Base-by-base conservation (phyloP, 202 grass and related monocot genomes). In the Hordeum pubiflorum region DNA sequence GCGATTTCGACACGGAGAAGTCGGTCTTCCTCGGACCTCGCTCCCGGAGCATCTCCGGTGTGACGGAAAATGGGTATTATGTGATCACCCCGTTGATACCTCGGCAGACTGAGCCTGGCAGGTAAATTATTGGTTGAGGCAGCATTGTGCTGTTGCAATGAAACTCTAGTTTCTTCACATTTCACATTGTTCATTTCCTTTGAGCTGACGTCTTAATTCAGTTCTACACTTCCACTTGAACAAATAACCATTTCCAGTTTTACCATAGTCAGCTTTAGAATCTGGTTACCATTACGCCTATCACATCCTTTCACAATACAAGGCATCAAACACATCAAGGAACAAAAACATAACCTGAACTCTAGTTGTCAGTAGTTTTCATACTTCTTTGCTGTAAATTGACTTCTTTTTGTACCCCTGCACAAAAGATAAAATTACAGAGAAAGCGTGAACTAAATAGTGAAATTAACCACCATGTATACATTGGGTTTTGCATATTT, bases 61-160 rank as follows among this genome's bases (percentile, higher is more conserved):
- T 99, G 41, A 91, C 85, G 0, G 92, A 99, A 87, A 93, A 99
- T 76, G 92, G 96, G 37, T 99, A 91, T 84, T 99, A 91, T 91
- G 84, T 99, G 60, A 93, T 99, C 64, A 96, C 91, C 40, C 89
- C 92, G 18, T 88, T 96, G 50, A 78, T 87, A 84, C 87, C 91
- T 69, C 82, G 87, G 74, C 37, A 37, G 54, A 65, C 66, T 59
- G 78, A 78, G 63, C 62, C 72, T 21, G 69, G 58, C 75, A 94
- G 90, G 94, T 97, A 92, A 89, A 72, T 66, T 77, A 43, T 86
- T 79, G 18, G 72, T 32, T 17, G 27, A 73, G 41, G 23, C 72
- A 67, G 10, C 75, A 74, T 64, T 46, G 38, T 61, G 29, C 7
- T 73, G 17, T 32, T 77, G 20, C 57, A 22, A 21, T 10, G 54